Evolutionary conservation across 306 rosid species (phyloP).

Genomic region (Oxytropis ochrocephala): DNA sequence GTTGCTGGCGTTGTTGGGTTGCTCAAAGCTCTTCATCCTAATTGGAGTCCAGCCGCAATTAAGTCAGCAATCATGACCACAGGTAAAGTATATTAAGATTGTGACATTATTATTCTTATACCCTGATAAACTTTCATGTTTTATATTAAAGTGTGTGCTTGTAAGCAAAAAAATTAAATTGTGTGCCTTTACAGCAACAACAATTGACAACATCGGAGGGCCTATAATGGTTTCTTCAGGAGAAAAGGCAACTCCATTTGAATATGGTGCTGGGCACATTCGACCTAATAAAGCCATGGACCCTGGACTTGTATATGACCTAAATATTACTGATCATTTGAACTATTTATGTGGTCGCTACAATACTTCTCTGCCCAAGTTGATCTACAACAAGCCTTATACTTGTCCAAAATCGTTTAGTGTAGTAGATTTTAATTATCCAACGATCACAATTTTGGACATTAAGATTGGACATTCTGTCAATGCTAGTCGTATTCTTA

Average conservation of each 20-base stretch:
- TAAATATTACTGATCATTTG: slow-evolving; percentile 32
- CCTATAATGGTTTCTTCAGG: background rate
- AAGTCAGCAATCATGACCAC: slow-evolving; percentile 68
- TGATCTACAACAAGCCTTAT: slow-evolving; percentile 15
- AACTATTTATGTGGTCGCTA: slow-evolving; percentile 61
- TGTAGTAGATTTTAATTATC: slow-evolving; percentile 51
- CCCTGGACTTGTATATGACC: slow-evolving; percentile 65
- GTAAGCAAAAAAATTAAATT: too few relatives aligned
- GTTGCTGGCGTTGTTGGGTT: slow-evolving; percentile 49
- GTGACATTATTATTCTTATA: too few relatives aligned
- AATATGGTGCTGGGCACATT: slow-evolving; percentile 53
- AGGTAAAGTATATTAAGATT: background rate
- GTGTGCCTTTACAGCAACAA: slow-evolving; percentile 25
- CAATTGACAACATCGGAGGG: slow-evolving; percentile 17
- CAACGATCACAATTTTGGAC: slow-evolving; percentile 35
- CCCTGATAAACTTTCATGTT: too few relatives aligned
- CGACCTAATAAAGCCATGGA: slow-evolving; percentile 44
- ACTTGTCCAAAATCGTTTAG: slow-evolving; percentile 33
- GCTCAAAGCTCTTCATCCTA: slow-evolving; percentile 44
- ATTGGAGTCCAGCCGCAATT: slow-evolving; percentile 63
- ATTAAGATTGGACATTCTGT: background rate
- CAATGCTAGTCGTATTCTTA: slow-evolving; percentile 38
- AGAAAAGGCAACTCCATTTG: slow-evolving; percentile 39
- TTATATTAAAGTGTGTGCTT: background rate
- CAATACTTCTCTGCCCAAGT: background rate